These are phyloP conservation scores for Plasmodium falciparum DNA, from an alignment of 169 alveolate genomes.

Conservation along the genomic window DNA sequence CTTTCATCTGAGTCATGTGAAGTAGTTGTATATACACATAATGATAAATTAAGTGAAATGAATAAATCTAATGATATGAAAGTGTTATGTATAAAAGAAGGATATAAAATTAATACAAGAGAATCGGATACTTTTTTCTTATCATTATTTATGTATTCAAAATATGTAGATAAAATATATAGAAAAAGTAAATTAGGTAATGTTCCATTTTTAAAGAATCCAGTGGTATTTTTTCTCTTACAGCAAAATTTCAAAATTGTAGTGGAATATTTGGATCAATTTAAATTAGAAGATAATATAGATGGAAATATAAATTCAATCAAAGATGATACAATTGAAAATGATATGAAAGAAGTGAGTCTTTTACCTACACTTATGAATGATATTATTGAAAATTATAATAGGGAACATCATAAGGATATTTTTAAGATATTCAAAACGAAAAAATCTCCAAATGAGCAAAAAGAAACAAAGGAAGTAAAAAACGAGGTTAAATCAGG, in stretches of 20 bases:
- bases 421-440: neutral
- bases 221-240: conserved; percentile 58
- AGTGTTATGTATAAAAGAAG: conserved; percentile 68
- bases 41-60: conserved; percentile 1
- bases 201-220: conserved; percentile 72
- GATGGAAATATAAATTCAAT: neutral
- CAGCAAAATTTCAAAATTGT: conserved; percentile 65
- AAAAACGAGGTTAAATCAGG: too few species aligned
- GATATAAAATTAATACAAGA: conserved; percentile 74
- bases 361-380: conserved; percentile 14
- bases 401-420: too few species aligned
- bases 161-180: conserved; percentile 73
- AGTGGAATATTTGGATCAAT: conserved; percentile 73
- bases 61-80: conserved; percentile 20
- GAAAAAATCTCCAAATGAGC: conserved; percentile 4
- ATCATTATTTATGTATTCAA: conserved; percentile 62
- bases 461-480: too few species aligned
- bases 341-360: conserved; percentile 52
- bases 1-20: conserved; percentile 72
- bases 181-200: conserved; percentile 74
- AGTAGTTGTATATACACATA: conserved; percentile 45
- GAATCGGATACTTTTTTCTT: conserved; percentile 53
- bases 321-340: conserved; percentile 5
- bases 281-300: conserved; percentile 48
- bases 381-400: conserved; percentile 23